Evolutionary conservation across 164 flowering plant species (phyloP), one percentile per base, ranked within the genome.

Genomic region (Aristolochia californica): DNA sequence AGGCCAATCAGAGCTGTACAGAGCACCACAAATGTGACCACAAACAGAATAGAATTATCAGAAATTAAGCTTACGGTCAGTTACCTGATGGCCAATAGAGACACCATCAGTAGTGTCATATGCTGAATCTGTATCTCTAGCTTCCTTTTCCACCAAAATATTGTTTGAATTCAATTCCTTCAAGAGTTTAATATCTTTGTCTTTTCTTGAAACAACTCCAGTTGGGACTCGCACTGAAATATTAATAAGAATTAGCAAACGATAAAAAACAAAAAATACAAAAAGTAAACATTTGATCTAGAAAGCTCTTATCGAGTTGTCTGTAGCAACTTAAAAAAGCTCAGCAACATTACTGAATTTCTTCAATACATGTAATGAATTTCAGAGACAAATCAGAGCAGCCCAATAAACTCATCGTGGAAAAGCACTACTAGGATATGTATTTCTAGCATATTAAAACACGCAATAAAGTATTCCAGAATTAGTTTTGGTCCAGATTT

Each of bases 21-120:
- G 22, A 17, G 22, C 15, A 47, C 20, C 22, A 47, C 18, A 17
- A 2, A 8, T 13, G n/a, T n/a, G n/a, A 17, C 50, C 15, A 4
- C 50, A 17, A 47, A 34, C 11, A 5, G 40, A 9, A 34, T 34
- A 34, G 1, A 34, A 34, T 34, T 34, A 9, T 34, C 10, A 2
- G n/a, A 34, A 34, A 12, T 47, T 4, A 47, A 14, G 20, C 22
- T 4, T 8, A 4, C 13, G 12, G 45, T 43, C 43, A 70, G 40
- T 68, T 65, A 86, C 97, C 91, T 83, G 72, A 64, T 48, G 62
- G 47, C 70, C 78, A 23, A 68, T 2, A 9, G 63, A 60, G 64
- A 65, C 66, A 50, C 17, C 71, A 28, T 57, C 55, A 56, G n/a
- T 24, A 55, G 64, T 72, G 65, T 67, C 68, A 64, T 25, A 27